Evolutionary conservation across 768 basidiomycete genomes (phyloP).

Genomic region (Mycena polygramma): DNA sequence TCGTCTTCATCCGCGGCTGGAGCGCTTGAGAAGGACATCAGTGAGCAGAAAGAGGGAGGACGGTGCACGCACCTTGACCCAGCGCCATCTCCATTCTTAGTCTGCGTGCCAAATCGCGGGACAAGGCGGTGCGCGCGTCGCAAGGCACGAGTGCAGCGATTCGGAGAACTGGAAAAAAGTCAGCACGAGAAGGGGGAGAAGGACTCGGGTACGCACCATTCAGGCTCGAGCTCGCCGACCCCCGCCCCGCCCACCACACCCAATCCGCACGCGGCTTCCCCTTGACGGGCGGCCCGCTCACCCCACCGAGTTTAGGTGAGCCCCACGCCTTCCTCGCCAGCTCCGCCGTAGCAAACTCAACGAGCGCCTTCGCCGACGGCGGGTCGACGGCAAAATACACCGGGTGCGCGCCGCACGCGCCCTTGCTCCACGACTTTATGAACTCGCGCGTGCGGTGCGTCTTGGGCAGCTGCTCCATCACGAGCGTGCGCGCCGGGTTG

Average conservation of each 20-base stretch:
- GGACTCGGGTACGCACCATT: too few species aligned
- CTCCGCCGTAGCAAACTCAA: slow-evolving; percentile 63
- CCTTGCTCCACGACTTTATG: slow-evolving; percentile 58
- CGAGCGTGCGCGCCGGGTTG: slow-evolving; percentile 63
- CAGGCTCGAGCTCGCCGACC: slow-evolving; percentile 58
- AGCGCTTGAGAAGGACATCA: too few species aligned
- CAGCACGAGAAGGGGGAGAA: too few species aligned
- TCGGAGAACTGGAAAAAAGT: too few species aligned
- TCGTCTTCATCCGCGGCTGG: too few species aligned
- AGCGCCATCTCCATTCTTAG: too few species aligned
- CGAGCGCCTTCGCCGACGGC: slow-evolving; percentile 58
- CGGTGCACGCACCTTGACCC: too few species aligned
- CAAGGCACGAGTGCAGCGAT: too few species aligned
- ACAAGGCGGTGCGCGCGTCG: too few species aligned
- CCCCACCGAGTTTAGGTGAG: slow-evolving; percentile 59
- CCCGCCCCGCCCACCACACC: slow-evolving; percentile 69
- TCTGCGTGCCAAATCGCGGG: too few species aligned
- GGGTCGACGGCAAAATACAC: slow-evolving; percentile 58
- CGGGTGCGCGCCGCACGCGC: slow-evolving; percentile 53
- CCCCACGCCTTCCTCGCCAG: slow-evolving; percentile 62
- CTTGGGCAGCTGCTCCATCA: slow-evolving; percentile 70
- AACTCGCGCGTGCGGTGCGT: too few species aligned
- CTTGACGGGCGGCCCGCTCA: slow-evolving; percentile 51
- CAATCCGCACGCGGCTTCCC: slow-evolving; percentile 60
- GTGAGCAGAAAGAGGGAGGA: too few species aligned